Conservation (phyloP, 1,284 basidiomycete species). For the Cutaneotrichosporon sp. region DNA sequence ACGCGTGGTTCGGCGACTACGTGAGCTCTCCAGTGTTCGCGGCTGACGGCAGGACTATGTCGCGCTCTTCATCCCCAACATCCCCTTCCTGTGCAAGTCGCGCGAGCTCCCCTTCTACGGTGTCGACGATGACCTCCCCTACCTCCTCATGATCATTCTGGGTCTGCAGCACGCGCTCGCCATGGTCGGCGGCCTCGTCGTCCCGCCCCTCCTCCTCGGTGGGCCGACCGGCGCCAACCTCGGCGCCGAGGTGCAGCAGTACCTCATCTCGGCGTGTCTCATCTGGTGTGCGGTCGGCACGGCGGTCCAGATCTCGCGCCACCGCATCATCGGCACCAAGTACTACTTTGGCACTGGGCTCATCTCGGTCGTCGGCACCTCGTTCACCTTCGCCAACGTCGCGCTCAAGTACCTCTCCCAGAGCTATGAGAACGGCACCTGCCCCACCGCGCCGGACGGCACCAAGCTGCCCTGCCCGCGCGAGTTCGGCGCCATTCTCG, state of each 20-base stretch:
- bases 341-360: conserved; percentile 41
- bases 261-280: conserved; percentile 39
- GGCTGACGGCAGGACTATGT: conserved; percentile 25
- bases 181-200: conserved; percentile 40
- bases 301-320: conserved; percentile 32
- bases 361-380: conserved; percentile 37
- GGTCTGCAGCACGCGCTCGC: conserved; percentile 40
- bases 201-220: conserved; percentile 36
- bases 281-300: conserved; percentile 40
- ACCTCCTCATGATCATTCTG: conserved; percentile 37
- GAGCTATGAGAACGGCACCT: conserved; percentile 36
- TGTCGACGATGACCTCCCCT: conserved; percentile 33
- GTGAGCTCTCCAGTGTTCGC: too few relatives aligned
- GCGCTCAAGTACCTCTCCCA: conserved; percentile 32
- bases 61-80: conserved; percentile 38
- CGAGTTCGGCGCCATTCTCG: conserved; percentile 40
- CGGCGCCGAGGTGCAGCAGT: conserved; percentile 30
- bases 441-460: conserved; percentile 28
- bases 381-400: conserved; percentile 41
- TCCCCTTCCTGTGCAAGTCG: conserved; percentile 27
- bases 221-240: conserved; percentile 34
- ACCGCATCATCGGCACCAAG: conserved; percentile 26
- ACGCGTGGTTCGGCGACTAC: conserved; percentile 40
- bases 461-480: conserved; percentile 37
- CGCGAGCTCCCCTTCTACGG: conserved; percentile 40